phyloP scores from a whole-genome alignment of 306 rosid genomes.

The Dicorynia guianensis region DNA sequence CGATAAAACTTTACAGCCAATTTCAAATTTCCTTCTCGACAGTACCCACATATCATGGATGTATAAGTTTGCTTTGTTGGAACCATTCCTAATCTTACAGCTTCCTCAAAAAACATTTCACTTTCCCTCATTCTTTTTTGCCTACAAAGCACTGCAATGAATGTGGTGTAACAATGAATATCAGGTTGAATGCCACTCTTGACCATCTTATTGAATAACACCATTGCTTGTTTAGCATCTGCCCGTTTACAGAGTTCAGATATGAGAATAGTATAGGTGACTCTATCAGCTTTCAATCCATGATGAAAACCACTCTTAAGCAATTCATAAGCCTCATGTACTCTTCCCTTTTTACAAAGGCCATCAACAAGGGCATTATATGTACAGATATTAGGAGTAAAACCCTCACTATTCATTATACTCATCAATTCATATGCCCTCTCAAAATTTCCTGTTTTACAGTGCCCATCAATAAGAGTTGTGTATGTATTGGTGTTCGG shows the following conservation, averaged over 20 bases:
- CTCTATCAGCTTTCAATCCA: conserved; percentile 63
- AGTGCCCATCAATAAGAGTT: conserved; percentile 77
- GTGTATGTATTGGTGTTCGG: conserved; percentile 85
- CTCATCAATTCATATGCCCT: conserved; percentile 74
- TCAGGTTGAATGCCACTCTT: conserved; percentile 81
- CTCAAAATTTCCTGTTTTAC: conserved; percentile 72
- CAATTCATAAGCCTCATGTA: conserved; percentile 69
- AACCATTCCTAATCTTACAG: conserved; percentile 59
- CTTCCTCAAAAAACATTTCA: conserved; percentile 67
- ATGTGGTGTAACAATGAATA: conserved; percentile 73
- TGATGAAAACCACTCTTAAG: conserved; percentile 52
- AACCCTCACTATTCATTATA: conserved; percentile 74
- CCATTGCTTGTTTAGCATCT: conserved; percentile 63
- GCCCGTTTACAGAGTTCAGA: conserved; percentile 73
- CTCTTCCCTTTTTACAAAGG: conserved; percentile 78
- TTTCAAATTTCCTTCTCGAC: conserved; percentile 63
- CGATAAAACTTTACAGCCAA: conserved; percentile 68
- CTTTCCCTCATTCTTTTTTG: conserved; percentile 70
- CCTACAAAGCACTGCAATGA: conserved; percentile 79
- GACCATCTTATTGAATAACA: conserved; percentile 80
- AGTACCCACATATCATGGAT: conserved; percentile 89
- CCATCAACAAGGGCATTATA: conserved; percentile 79
- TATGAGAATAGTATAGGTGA: conserved; percentile 81
- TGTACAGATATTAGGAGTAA: conserved; percentile 71
- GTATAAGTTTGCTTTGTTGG: conserved; percentile 87